Percentiles rank a stretch among this genome's conserved stretches.
phyloP scores from a whole-genome alignment of 2,329 filamentous ascomycete genomes.

The Cladosporium cucumerinum region DNA sequence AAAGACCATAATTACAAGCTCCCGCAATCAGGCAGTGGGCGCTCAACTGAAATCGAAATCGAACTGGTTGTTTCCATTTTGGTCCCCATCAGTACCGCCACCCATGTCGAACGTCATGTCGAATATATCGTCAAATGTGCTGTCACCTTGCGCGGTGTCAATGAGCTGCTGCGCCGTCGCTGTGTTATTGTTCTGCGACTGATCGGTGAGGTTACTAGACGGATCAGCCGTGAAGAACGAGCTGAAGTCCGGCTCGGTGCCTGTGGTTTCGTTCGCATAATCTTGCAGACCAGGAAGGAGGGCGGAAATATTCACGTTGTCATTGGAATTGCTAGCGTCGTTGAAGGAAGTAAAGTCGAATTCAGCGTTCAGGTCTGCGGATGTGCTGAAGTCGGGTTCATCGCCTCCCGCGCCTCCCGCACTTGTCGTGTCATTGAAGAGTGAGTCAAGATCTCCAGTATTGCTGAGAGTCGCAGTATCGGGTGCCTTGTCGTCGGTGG shows the following conservation, averaged over 20 bases:
- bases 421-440: constrained; percentile 33
- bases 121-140: constrained; percentile 37
- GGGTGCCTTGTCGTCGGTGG: constrained; percentile 25
- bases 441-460: constrained; percentile 34
- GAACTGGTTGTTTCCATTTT: constrained; percentile 23
- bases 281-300: constrained; percentile 42
- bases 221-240: constrained; percentile 26
- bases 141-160: constrained; percentile 24
- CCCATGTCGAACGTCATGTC: constrained; percentile 34
- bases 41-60: constrained; percentile 32
- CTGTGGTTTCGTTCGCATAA: constrained; percentile 35
- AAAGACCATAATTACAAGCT: not conserved
- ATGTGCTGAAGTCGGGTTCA: constrained; percentile 17
- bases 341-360: constrained; percentile 36
- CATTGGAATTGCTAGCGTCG: constrained; percentile 24
- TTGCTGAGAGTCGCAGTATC: constrained; percentile 27
- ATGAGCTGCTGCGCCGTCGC: constrained; percentile 18
- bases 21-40: not conserved
- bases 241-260: constrained; percentile 27
- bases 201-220: not conserved
- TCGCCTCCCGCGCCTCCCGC: constrained; percentile 15
- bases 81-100: constrained; percentile 19
- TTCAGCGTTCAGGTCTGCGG: constrained; percentile 20
- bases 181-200: constrained; percentile 11
- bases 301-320: constrained; percentile 35